Conservation (phyloP, 805 yeast species). For the Jamesozyma rosinii region DNA sequence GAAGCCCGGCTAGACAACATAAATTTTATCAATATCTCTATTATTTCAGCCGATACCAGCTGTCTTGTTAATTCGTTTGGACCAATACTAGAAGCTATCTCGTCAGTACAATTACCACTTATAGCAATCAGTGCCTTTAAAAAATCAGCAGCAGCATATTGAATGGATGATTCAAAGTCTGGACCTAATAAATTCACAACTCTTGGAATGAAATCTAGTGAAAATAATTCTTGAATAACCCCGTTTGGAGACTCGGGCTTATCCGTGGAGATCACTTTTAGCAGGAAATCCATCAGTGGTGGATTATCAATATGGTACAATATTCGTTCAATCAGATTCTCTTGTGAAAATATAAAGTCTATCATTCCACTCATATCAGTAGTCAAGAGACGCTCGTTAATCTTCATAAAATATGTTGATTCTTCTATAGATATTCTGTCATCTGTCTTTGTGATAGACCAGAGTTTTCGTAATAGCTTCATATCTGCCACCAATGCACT, state of each 20-base stretch:
- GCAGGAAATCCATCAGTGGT: constrained; percentile 83
- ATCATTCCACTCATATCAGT: constrained; percentile 78
- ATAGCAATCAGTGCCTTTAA: constrained; percentile 88
- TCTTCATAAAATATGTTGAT: constrained; percentile 84
- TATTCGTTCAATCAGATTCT: constrained; percentile 67
- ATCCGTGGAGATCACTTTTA: constrained; percentile 86
- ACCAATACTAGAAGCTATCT: constrained; percentile 83
- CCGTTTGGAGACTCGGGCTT: constrained; percentile 86
- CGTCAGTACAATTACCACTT: constrained; percentile 84
- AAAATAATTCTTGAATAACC: constrained; percentile 63
- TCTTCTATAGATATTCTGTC: constrained; percentile 62
- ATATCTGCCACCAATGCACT: constrained; percentile 78
- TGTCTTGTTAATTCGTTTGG: constrained; percentile 92
- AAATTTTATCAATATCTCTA: constrained; percentile 57
- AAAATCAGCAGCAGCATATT: constrained; percentile 92
- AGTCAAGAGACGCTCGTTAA: constrained; percentile 81
- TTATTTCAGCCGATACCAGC: constrained; percentile 65
- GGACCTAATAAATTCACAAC: constrained; percentile 66
- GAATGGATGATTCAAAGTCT: constrained; percentile 56
- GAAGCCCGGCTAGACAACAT: constrained; percentile 84
- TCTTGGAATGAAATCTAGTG: constrained; percentile 64
- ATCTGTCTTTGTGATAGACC: constrained; percentile 68
- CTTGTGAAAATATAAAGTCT: constrained; percentile 57
- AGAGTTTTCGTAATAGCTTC: constrained; percentile 55
- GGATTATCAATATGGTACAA: constrained; percentile 85